Base-by-base conservation (phyloP, 2,329 filamentous ascomycete species). In the Paecilomyces dactylethromorphus region DNA sequence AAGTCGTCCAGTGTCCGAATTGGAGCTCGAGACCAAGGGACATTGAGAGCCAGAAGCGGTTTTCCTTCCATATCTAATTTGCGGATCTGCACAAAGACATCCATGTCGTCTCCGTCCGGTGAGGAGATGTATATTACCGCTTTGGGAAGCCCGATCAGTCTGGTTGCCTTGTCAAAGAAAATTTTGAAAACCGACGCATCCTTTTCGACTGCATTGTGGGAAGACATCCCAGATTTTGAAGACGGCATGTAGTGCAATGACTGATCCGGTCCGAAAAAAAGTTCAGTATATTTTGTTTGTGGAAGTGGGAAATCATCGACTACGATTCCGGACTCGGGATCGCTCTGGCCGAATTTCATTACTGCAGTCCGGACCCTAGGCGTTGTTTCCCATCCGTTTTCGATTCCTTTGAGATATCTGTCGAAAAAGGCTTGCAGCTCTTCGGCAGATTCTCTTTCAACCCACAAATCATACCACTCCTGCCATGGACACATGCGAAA, bases 331-430 rank as follows among this genome's bases (percentile, higher is more conserved):
- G 22, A 56, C n/a, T 39, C 18, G 2, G 54, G 54, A 45, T 56
- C 54, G n/a, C n/a, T n/a, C 18, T 56, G 31, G 7, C 73, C 73
- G 52, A 75, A 78, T 53, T 69, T 68, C 29, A 81, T 65, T 0
- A 73, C 66, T 1, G 77, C 72, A 69, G 72, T 77, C 4, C 79
- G 73, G 1, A 82, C 76, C 31, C 68, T 69, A 0, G 79, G 77
- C 0, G 79, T 82, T 51, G 73, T 69, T 59, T 80, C 76, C 78
- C 78, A 82, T 15, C 66, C 76, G 56, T 82, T 82, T 0, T 77
- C 59, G 0, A 69, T 66, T 0, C 69, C 74, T 32, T 76, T 78
- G 15, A 81, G 68, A 58, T 77, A 83, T 2, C 64, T 66, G 56
- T 82, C 79, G 57, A 82, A 82, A 66, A 79, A 82, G 0, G 61